These are phyloP conservation scores for Solanum chmielewskii DNA, from an alignment of 257 asterid species.

Conservation along the genomic window DNA sequence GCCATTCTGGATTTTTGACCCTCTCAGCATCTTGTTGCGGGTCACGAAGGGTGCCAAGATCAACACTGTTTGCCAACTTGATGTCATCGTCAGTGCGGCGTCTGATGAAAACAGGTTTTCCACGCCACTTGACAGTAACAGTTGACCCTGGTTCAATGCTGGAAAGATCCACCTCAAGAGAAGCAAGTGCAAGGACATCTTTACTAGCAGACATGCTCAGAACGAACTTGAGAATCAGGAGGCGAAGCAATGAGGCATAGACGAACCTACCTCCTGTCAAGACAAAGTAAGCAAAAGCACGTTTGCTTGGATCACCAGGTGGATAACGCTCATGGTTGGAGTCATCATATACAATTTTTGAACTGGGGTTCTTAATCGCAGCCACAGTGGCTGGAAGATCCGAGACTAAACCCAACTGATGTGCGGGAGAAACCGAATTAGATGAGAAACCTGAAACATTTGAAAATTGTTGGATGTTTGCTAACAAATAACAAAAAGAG, in stretches of 20 bases:
- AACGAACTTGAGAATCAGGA: slow-evolving; percentile 73
- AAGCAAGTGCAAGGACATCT: slow-evolving; percentile 89
- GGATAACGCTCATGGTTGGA: slow-evolving; percentile 87
- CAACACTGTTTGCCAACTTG: slow-evolving; percentile 71
- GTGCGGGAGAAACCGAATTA: slow-evolving; percentile 30
- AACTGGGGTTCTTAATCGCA: slow-evolving; percentile 75
- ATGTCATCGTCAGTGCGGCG: slow-evolving; percentile 77
- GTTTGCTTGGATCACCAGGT: slow-evolving; percentile 87
- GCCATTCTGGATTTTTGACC: slow-evolving; percentile 94
- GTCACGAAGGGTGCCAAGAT: slow-evolving; percentile 59
- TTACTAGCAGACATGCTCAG: slow-evolving; percentile 97
- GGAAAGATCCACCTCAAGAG: slow-evolving; percentile 83
- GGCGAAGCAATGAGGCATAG: slow-evolving; percentile 86
- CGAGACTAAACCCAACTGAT: slow-evolving; percentile 27
- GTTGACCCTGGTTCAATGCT: slow-evolving; percentile 90
- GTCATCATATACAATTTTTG: slow-evolving; percentile 66
- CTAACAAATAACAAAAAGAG: neutral
- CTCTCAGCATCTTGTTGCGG: slow-evolving; percentile 87
- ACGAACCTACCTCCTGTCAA: slow-evolving; percentile 91
- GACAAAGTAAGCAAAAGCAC: slow-evolving; percentile 86
- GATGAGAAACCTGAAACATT: slow-evolving; percentile 54
- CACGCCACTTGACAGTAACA: slow-evolving; percentile 97
- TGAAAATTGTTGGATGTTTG: neutral
- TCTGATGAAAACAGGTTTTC: slow-evolving; percentile 92
- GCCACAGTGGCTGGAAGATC: slow-evolving; percentile 59